phyloP scores from a whole-genome alignment of 495 filamentous ascomycete species.

The Patellaria atrata region DNA sequence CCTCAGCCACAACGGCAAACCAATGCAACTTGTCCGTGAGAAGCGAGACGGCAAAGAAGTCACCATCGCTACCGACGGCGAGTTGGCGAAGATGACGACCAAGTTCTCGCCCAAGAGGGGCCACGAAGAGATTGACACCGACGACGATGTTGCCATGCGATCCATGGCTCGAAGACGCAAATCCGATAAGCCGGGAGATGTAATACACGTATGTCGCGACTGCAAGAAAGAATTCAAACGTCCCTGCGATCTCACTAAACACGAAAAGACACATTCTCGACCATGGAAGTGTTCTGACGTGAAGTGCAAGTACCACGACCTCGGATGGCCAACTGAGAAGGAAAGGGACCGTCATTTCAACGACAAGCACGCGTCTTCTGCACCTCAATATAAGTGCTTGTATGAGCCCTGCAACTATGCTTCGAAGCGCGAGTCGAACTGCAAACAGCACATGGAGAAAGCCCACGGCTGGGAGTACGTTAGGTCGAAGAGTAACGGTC shows the following conservation, averaged over 20 bases:
- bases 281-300: slow-evolving; percentile 80
- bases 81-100: slow-evolving; percentile 1
- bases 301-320: slow-evolving; percentile 70
- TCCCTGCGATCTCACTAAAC: slow-evolving; percentile 85
- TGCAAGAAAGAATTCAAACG: slow-evolving; percentile 89
- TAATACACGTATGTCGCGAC: slow-evolving; percentile 25
- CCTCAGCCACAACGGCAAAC: slow-evolving; percentile 58
- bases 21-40: slow-evolving; percentile 62
- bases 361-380: slow-evolving; percentile 77
- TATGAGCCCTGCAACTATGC: slow-evolving; percentile 80
- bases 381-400: slow-evolving; percentile 65
- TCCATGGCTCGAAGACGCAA: slow-evolving; percentile 89
- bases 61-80: slow-evolving; percentile 40
- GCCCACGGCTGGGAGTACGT: slow-evolving; percentile 81
- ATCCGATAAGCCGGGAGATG: slow-evolving; percentile 37
- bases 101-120: slow-evolving; percentile 13
- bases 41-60: slow-evolving; percentile 59
- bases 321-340: slow-evolving; percentile 95
- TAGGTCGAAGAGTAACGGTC: slow-evolving; percentile 77
- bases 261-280: slow-evolving; percentile 91
- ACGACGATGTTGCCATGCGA: slow-evolving; percentile 62
- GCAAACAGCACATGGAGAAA: slow-evolving; percentile 99
- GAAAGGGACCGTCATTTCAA: slow-evolving; percentile 90
- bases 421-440: slow-evolving; percentile 92
- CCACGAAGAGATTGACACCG: slow-evolving; percentile 21